phyloP scores from a whole-genome alignment of 495 filamentous ascomycete species.

The Tuber calosporum region DNA sequence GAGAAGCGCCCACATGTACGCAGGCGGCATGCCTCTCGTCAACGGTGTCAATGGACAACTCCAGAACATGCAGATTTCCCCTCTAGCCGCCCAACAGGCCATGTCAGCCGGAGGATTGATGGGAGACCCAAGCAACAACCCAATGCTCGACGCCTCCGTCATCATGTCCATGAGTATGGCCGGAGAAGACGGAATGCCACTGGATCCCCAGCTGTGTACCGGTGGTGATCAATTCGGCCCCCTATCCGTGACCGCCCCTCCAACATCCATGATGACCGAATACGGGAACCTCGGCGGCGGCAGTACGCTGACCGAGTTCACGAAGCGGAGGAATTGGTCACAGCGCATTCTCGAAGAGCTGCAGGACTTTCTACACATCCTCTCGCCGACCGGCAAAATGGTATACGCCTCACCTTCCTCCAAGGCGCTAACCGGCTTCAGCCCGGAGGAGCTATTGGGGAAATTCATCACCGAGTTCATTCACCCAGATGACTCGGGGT shows the following conservation, averaged over 20 bases:
- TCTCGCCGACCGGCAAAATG: conserved; percentile 75
- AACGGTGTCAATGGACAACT: conserved; percentile 41
- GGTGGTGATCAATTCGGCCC: conserved; percentile 39
- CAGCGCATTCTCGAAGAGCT: conserved; percentile 83
- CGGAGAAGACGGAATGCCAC: conserved; percentile 35
- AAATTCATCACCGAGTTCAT: conserved; percentile 70
- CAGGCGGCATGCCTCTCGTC: conserved; percentile 30
- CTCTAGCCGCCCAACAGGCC: conserved; percentile 35
- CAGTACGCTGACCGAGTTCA: conserved; percentile 71
- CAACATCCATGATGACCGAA: conserved; percentile 38
- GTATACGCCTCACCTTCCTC: conserved; percentile 76
- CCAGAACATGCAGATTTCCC: conserved; percentile 38
- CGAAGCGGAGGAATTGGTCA: conserved; percentile 81
- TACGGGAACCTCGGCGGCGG: conserved; percentile 45
- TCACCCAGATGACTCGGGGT: conserved; percentile 76
- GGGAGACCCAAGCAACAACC: conserved; percentile 28
- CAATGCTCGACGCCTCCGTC: conserved; percentile 35
- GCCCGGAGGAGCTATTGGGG: conserved; percentile 60
- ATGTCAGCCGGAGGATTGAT: conserved; percentile 30
- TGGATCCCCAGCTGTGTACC: conserved; percentile 35
- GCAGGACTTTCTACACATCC: conserved; percentile 78
- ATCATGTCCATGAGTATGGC: conserved; percentile 39
- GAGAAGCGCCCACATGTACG: conserved; percentile 35
- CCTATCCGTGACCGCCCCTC: conserved; percentile 32
- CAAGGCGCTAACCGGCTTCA: conserved; percentile 69